Evolutionary conservation across 352 stramenopile species (phyloP).

Genomic region (Blastocystis sp.): DNA sequence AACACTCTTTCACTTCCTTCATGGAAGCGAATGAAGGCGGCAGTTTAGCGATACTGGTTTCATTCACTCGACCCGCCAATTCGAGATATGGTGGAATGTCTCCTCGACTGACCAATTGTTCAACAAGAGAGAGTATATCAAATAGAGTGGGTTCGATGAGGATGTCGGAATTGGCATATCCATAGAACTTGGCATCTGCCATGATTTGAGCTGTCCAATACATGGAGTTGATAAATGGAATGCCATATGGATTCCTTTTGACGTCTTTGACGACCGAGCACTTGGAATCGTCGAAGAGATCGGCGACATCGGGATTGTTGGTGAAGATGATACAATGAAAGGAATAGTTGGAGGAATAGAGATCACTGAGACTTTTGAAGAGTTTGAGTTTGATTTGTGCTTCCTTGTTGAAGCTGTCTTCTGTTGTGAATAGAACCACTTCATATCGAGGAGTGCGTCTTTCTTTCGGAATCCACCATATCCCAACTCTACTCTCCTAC

Average conservation of each 20-base stretch:
- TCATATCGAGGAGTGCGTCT: too few relatives aligned
- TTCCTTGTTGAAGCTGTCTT: too few relatives aligned
- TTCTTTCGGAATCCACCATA: too few relatives aligned
- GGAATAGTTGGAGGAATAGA: not conserved
- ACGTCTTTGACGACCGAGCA: not conserved
- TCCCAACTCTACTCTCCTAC: too few relatives aligned
- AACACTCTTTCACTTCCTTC: not conserved
- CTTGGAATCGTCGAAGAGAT: not conserved
- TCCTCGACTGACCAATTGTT: not conserved
- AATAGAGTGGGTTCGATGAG: constrained; percentile 16
- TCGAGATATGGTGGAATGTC: not conserved
- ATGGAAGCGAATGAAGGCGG: not conserved
- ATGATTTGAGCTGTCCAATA: not conserved
- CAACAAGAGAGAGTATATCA: not conserved
- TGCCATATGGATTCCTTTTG: constrained; percentile 3
- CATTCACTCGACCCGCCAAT: constrained; percentile 7
- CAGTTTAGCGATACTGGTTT: not conserved
- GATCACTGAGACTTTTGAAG: not conserved
- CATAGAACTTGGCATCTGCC: constrained; percentile 28
- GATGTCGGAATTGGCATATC: constrained; percentile 47
- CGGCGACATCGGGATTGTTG: not conserved
- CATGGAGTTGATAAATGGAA: constrained; percentile 8
- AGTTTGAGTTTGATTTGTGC: not conserved
- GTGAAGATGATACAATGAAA: constrained; percentile 20
- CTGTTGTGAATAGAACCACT: too few relatives aligned